A percentile compares a stretch with the other conserved stretches of the same genome.
Conservation (phyloP, 768 basidiomycete genomes). For the Phanerodontia chrysosporium region DNA sequence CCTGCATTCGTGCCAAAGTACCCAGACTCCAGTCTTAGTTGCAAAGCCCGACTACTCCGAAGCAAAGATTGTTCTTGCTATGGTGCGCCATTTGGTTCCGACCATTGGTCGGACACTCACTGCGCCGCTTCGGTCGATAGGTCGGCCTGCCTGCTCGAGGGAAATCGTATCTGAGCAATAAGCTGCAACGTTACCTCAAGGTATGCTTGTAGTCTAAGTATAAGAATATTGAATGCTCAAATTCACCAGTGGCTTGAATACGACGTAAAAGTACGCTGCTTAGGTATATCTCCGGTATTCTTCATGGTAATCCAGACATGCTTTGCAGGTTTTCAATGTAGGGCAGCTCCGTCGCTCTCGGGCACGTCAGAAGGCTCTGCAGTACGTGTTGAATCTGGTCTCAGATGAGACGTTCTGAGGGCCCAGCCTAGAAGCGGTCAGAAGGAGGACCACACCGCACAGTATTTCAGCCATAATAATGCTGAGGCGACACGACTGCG, state of each 20-base stretch:
- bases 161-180: slow-evolving; percentile 98
- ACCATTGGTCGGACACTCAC: background rate
- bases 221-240: no score
- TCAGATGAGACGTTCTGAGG: background rate
- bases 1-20: background rate
- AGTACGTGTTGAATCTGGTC: slow-evolving; percentile 39
- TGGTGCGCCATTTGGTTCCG: slow-evolving; percentile 61
- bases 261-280: slow-evolving; percentile 79
- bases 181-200: slow-evolving; percentile 92
- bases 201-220: no score
- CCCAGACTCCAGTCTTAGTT: slow-evolving; percentile 38
- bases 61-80: slow-evolving; percentile 96
- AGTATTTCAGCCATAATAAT: slow-evolving; percentile 88
- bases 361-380: slow-evolving; percentile 73
- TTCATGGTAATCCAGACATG: background rate
- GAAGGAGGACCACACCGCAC: slow-evolving; percentile 87
- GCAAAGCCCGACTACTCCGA: slow-evolving; percentile 98
- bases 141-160: slow-evolving; percentile 97
- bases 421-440: slow-evolving; percentile 63
- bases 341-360: slow-evolving; percentile 88
- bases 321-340: slow-evolving; percentile 95
- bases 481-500: slow-evolving; percentile 69
- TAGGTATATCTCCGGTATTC: background rate
- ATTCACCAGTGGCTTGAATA: slow-evolving; percentile 94
- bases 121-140: slow-evolving; percentile 35